phyloP scores from a whole-genome alignment of 768 basidiomycete genomes.

The Lactarius vividus region DNA sequence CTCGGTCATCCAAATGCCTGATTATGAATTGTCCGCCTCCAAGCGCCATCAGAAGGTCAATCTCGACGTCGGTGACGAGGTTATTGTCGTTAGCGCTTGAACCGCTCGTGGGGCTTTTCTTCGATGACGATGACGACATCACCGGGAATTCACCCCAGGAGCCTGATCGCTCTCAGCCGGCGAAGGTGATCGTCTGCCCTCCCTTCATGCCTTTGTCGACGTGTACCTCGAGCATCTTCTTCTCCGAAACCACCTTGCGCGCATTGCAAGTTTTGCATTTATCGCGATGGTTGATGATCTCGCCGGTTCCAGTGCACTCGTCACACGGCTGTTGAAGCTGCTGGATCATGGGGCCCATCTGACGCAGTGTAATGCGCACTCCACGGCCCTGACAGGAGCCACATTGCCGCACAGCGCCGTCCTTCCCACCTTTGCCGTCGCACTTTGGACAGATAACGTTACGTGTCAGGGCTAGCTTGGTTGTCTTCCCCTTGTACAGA shows the following conservation, averaged over 20 bases:
- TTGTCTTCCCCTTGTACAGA: slow-evolving; percentile 97
- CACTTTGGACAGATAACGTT: slow-evolving; percentile 93
- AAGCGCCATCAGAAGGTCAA: slow-evolving; percentile 91
- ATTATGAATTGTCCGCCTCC: slow-evolving; percentile 89
- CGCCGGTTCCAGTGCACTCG: slow-evolving; percentile 92
- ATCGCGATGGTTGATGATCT: slow-evolving; percentile 92
- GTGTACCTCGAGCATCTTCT: slow-evolving; percentile 96
- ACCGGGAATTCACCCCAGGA: slow-evolving; percentile 82
- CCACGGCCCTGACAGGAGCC: slow-evolving; percentile 82
- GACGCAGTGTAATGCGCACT: slow-evolving; percentile 85
- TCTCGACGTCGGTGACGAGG: slow-evolving; percentile 79
- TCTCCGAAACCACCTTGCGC: slow-evolving; percentile 91
- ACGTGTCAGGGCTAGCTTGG: slow-evolving; percentile 94
- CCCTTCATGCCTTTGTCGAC: slow-evolving; percentile 98
- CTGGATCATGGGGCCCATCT: slow-evolving; percentile 99
- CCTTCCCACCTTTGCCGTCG: slow-evolving; percentile 96
- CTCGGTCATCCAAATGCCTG: slow-evolving; percentile 92
- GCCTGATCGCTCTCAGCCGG: slow-evolving; percentile 92
- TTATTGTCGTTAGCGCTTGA: slow-evolving; percentile 89
- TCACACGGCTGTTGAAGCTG: slow-evolving; percentile 95
- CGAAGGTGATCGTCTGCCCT: slow-evolving; percentile 85
- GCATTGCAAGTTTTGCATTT: slow-evolving; percentile 90
- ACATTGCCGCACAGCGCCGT: slow-evolving; percentile 87
- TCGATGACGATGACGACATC: slow-evolving; percentile 94
- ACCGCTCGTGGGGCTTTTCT: slow-evolving; percentile 86